phyloP scores from a whole-genome alignment of 148 eudicot species.

The Fallopia convolvulus region DNA sequence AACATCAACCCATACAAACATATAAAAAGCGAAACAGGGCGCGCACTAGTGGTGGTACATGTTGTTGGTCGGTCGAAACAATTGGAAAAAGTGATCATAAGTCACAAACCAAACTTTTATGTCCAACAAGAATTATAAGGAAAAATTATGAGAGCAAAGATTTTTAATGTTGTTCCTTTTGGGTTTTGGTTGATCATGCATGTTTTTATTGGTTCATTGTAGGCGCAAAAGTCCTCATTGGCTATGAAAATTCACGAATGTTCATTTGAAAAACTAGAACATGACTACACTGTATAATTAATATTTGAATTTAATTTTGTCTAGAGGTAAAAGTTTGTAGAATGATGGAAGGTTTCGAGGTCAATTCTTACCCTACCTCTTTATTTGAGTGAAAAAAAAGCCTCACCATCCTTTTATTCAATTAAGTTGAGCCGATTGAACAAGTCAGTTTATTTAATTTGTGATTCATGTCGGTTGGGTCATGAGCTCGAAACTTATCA shows the following conservation, averaged over 20 bases:
- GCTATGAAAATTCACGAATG: not conserved
- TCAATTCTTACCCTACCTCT: no score
- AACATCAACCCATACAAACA: not conserved
- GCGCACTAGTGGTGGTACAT: conserved; percentile 1
- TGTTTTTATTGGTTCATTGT: conserved; percentile 1
- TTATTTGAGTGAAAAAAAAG: no score
- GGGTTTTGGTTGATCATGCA: not conserved
- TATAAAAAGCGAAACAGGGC: not conserved
- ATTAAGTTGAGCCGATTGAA: no score
- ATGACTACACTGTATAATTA: not conserved
- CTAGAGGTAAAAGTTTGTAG: no score
- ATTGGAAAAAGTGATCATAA: not conserved
- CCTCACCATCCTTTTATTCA: no score
- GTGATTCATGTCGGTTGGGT: no score
- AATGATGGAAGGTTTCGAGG: no score
- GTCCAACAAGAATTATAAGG: not conserved
- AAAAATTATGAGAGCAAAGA: not conserved
- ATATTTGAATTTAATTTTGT: no score
- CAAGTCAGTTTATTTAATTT: no score
- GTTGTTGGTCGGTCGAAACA: conserved; percentile 11
- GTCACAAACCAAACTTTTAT: not conserved
- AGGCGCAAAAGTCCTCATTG: not conserved
- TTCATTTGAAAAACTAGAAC: not conserved
- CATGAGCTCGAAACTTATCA: no score
- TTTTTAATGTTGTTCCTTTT: not conserved